phyloP scores from a whole-genome alignment of 2,329 filamentous ascomycete genomes.

The Fusarium sp. region DNA sequence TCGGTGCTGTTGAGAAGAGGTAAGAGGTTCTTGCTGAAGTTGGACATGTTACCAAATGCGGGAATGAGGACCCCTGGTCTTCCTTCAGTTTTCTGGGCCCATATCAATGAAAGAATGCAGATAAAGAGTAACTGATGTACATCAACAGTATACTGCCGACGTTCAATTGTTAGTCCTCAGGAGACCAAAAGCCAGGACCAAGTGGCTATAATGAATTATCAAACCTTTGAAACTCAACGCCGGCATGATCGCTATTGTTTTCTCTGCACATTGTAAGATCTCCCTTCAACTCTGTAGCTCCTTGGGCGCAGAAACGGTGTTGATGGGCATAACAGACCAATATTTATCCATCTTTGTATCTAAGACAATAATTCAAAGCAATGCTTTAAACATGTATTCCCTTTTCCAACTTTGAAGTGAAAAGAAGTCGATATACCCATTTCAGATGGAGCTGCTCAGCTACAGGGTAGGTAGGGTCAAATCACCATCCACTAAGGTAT shows the following conservation, averaged over 20 bases:
- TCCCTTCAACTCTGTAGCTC: neutral
- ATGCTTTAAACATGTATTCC: neutral
- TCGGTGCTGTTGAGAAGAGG: neutral
- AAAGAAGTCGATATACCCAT: neutral
- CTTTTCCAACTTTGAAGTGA: neutral
- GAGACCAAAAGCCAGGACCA: neutral
- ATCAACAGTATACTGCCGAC: no score
- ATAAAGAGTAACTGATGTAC: neutral
- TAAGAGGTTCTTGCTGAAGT: slow-evolving; percentile 13
- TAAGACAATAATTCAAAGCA: neutral
- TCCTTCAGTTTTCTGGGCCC: slow-evolving; percentile 17
- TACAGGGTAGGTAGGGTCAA: slow-evolving; percentile 12
- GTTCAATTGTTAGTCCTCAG: neutral
- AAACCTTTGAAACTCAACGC: neutral
- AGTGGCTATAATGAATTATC: neutral
- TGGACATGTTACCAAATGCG: slow-evolving; percentile 6
- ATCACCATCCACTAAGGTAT: neutral
- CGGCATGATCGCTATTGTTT: neutral
- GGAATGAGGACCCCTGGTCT: slow-evolving; percentile 7
- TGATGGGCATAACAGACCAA: no score
- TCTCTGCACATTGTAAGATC: neutral
- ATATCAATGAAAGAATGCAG: neutral
- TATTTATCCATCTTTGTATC: neutral
- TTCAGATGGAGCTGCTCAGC: neutral
- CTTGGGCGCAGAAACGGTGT: neutral